Percentiles rank a stretch among this genome's conserved stretches.
phyloP scores from a whole-genome alignment of 2,329 filamentous ascomycete genomes.

The Aspergillus sp. region DNA sequence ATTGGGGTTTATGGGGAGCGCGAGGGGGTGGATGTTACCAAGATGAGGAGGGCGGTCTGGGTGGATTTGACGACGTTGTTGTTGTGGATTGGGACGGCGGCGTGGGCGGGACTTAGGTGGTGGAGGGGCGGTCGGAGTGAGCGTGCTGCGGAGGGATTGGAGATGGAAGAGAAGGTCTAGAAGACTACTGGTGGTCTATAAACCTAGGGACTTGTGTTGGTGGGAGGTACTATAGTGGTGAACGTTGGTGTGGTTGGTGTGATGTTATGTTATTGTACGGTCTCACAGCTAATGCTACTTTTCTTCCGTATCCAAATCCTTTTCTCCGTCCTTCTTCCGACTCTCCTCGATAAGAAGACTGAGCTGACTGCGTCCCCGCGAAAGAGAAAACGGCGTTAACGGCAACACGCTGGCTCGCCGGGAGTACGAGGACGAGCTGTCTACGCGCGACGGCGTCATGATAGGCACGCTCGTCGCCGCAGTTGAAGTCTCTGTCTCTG shows the following conservation, averaged over 20 bases:
- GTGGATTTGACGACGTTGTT: slow-evolving; percentile 71
- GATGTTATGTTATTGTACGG: no score
- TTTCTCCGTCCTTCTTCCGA: slow-evolving; percentile 3
- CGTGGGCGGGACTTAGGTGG: slow-evolving; percentile 36
- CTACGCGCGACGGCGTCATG: background rate
- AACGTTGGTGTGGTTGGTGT: background rate
- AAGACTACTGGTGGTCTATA: background rate
- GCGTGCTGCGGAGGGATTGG: slow-evolving; percentile 13
- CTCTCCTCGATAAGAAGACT: slow-evolving; percentile 19
- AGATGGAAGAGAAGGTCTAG: slow-evolving; percentile 21
- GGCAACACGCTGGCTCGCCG: background rate
- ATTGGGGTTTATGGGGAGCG: slow-evolving; percentile 47
- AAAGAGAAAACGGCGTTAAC: slow-evolving; percentile 11
- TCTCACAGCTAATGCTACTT: background rate
- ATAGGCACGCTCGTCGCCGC: background rate
- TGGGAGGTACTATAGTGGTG: background rate
- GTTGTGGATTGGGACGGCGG: slow-evolving; percentile 68
- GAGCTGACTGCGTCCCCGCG: slow-evolving; percentile 15
- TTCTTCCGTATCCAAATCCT: background rate
- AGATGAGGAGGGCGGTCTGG: slow-evolving; percentile 72
- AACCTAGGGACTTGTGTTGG: background rate
- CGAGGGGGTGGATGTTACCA: slow-evolving; percentile 13
- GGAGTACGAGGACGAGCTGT: background rate
- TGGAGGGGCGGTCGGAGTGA: slow-evolving; percentile 21
- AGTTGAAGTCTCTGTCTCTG: background rate